These are phyloP conservation scores for Cercospora berteroae DNA, from an alignment of 2,329 filamentous ascomycete species.

Conservation along the genomic window DNA sequence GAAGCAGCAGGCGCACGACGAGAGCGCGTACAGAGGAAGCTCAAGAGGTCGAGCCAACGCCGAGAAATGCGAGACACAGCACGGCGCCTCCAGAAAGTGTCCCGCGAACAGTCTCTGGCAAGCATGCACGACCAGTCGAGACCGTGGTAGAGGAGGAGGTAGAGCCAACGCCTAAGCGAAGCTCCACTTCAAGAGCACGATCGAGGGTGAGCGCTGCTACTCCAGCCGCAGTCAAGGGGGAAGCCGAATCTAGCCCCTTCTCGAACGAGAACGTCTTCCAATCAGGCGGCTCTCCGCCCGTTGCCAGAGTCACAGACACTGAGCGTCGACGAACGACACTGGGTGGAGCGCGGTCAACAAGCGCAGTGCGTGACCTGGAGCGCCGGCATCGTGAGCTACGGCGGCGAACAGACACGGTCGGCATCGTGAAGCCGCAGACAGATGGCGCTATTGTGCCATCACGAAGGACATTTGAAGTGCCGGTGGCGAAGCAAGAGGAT, in stretches of 20 bases:
- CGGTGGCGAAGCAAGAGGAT: conserved; percentile 50
- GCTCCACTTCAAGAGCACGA: conserved; percentile 21
- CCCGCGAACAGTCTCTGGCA: conserved; percentile 41
- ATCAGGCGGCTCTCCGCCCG: conserved; percentile 33
- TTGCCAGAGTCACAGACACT: conserved; percentile 56
- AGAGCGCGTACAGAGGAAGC: conserved; percentile 42
- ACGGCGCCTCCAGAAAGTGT: conserved; percentile 36
- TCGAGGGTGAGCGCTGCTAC: conserved; percentile 26
- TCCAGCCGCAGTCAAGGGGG: conserved; percentile 33
- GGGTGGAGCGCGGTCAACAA: conserved; percentile 35
- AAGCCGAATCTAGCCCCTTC: conserved; percentile 63
- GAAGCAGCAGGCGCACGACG: conserved; percentile 34
- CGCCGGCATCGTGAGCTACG: conserved; percentile 45
- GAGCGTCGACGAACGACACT: conserved; percentile 54
- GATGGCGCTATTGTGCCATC: conserved; percentile 55
- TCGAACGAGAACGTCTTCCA: conserved; percentile 92
- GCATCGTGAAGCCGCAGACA: conserved; percentile 50
- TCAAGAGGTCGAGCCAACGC: conserved; percentile 33
- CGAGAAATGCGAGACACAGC: conserved; percentile 33
- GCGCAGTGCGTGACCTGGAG: conserved; percentile 39
- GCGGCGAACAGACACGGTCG: conserved; percentile 44
- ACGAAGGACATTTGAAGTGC: conserved; percentile 59
- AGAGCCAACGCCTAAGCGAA: conserved; percentile 26
- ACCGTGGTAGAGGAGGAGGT: conserved; percentile 38
- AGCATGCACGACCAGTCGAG: conserved; percentile 42